Evolutionary conservation across 805 yeast species (phyloP), one percentile per base, ranked within the genome.

Genomic region (Scheffersomyces ergatensis): DNA sequence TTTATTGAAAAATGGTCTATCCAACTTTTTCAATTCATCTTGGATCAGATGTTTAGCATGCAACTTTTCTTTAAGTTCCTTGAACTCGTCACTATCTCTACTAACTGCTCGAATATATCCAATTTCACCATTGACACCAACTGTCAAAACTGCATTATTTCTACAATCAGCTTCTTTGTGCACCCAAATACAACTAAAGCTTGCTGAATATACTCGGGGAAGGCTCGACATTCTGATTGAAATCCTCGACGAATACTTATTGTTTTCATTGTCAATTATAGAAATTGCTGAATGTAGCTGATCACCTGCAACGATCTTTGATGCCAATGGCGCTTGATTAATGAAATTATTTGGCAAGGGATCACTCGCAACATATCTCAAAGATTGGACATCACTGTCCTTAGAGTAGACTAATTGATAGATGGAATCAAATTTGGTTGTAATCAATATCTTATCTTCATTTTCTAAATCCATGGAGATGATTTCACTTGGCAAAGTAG

Each of bases 61-160:
- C 34, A 62, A 33, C 2, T 43, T 43, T 11, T 46, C 33, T 3
- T 46, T 39, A 13, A 64, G 31, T 1, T 33, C 35, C 2, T 31
- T 14, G 13, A 54, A 38, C 34, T 57, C 63, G 3, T 30, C 33
- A 14, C 45, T 47, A 3, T 48, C 20, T 4, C 23, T 38, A 3
- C 36, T 20, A 2, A 54, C 36, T 4, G 46, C 37, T 25, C 64
- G 46, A 17, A 62, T 36, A 3, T 48, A 36, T 3, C 46, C 44
- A 8, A 68, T 43, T 36, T 67, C 72, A 2, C 76, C 76, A 46
- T 60, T 67, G 3, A 68, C 68, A 0, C 66, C 72, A 18, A 65
- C 58, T 31, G 62, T 44, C 1, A 66, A 19, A 0, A 65, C 41
- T 14, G 41, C 31, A 5, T 24, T 33, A 13, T 39, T 44, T 13